A percentile compares a stretch with the other conserved stretches of the same genome.
Evolutionary conservation across 2,329 filamentous ascomycete genomes (phyloP).

Genomic region (Xylariaceae sp.): DNA sequence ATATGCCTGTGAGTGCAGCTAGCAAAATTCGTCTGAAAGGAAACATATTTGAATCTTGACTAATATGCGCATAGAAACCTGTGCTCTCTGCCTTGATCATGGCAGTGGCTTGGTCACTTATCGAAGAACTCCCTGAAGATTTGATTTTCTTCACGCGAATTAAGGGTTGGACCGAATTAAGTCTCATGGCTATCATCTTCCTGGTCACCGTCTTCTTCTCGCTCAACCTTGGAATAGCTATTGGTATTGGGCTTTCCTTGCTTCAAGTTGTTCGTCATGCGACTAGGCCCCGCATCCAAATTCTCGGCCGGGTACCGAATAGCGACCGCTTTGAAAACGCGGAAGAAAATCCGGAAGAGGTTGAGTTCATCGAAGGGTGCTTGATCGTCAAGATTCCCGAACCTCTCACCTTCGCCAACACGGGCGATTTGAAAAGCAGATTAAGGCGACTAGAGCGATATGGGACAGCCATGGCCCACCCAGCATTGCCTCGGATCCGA

Average conservation of each 20-base stretch:
- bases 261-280: constrained; percentile 86
- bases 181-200: constrained; percentile 87
- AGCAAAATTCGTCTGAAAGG: no score
- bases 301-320: constrained; percentile 82
- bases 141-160: constrained; percentile 85
- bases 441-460: constrained; percentile 83
- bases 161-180: constrained; percentile 78
- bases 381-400: constrained; percentile 98
- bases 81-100: constrained; percentile 92
- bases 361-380: constrained; percentile 89
- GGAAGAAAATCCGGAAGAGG: constrained; percentile 63
- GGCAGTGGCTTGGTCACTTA: constrained; percentile 88
- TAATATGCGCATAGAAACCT: constrained; percentile 63
- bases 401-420: constrained; percentile 94
- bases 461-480: constrained; percentile 80
- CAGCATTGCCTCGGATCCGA: constrained; percentile 76
- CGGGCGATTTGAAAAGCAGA: constrained; percentile 81
- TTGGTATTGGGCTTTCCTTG: constrained; percentile 87
- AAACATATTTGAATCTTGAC: neutral
- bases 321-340: constrained; percentile 85
- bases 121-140: constrained; percentile 93
- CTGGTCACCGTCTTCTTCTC: constrained; percentile 92
- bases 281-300: constrained; percentile 91
- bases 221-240: constrained; percentile 85
- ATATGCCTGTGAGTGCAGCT: constrained; percentile 69